A percentile compares a stretch with the other conserved stretches of the same genome.
Evolutionary conservation across 306 rosid species (phyloP).

Genomic region (Cucurbita argyrosperma): DNA sequence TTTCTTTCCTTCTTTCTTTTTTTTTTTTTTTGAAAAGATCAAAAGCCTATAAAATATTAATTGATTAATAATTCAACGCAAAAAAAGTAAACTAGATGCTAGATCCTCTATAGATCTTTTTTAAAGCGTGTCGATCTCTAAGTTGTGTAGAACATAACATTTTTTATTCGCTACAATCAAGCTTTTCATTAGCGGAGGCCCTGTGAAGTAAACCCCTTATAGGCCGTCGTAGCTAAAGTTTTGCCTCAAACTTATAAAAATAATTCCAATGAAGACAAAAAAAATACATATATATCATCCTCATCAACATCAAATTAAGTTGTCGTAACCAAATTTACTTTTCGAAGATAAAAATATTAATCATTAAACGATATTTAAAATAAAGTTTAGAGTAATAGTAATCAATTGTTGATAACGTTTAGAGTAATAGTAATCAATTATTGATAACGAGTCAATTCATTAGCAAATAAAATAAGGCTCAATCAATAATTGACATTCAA

Average conservation of each 20-base stretch:
- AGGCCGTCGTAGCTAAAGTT: no score
- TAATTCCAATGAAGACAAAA: not conserved
- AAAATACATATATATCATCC: not conserved
- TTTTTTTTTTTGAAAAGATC: no score
- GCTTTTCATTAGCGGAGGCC: no score
- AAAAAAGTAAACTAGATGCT: no score
- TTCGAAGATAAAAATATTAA: not conserved
- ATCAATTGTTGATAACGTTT: not conserved
- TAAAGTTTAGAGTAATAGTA: not conserved
- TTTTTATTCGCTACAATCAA: no score
- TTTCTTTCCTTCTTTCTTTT: no score
- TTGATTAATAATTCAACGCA: no score
- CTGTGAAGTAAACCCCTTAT: no score
- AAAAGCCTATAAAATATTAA: no score
- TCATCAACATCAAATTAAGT: not conserved
- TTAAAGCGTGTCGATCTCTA: no score
- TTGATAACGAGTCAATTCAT: not conserved
- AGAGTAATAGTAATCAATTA: not conserved
- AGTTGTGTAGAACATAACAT: no score
- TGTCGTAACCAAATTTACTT: not conserved
- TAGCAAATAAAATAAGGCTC: not conserved
- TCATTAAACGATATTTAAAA: not conserved
- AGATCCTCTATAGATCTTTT: no score
- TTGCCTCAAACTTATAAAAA: not conserved
- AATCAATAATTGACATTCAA: not conserved